These are phyloP conservation scores for Nitzschia palea DNA, from an alignment of 108 stramenopile genomes.

Conservation along the genomic window DNA sequence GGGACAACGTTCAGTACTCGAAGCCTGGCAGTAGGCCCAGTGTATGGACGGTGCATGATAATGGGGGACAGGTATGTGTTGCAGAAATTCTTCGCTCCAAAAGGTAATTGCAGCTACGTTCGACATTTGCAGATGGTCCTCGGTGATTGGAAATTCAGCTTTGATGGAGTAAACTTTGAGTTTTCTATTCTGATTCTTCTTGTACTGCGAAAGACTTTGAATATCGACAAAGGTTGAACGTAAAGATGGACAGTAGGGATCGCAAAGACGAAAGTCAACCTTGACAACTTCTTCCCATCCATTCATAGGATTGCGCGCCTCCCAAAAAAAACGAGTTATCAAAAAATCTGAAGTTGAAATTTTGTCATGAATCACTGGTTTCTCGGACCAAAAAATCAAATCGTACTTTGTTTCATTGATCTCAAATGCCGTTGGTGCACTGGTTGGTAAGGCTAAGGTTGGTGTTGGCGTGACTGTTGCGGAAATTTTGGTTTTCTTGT, in stretches of 20 bases:
- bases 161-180: background rate
- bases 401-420: background rate
- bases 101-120: background rate
- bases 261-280: slow-evolving; percentile 5
- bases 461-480: too few species aligned
- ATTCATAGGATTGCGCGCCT: background rate
- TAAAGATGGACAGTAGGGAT: background rate
- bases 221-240: background rate
- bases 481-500: too few species aligned
- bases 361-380: background rate
- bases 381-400: background rate
- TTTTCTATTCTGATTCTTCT: background rate
- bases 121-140: background rate
- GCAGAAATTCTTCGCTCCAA: background rate
- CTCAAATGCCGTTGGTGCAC: background rate
- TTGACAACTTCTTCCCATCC: background rate
- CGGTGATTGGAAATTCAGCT: background rate
- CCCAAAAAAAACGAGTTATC: background rate
- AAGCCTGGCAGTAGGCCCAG: background rate
- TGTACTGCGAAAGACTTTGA: background rate
- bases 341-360: background rate
- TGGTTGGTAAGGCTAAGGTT: too few species aligned
- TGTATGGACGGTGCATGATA: background rate
- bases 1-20: background rate
- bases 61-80: background rate